A percentile compares a stretch with the other conserved stretches of the same genome.
Conservation (phyloP, 140 eudicot species). For the Cichorium intybus region DNA sequence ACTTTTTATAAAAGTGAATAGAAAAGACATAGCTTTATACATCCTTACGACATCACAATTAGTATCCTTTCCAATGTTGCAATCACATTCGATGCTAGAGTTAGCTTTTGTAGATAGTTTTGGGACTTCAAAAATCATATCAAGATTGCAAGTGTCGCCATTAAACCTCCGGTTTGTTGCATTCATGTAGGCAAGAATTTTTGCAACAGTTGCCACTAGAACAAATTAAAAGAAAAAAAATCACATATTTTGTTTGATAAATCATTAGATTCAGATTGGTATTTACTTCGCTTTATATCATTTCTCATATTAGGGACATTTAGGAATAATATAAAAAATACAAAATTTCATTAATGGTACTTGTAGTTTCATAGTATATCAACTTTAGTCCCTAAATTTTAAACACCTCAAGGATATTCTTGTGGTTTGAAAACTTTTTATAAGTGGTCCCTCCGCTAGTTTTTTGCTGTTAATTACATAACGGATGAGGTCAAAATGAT, state of each 20-base stretch:
- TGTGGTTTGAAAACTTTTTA: no score
- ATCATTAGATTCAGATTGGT: no score
- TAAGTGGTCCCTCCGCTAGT: no score
- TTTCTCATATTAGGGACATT: neutral
- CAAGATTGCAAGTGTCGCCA: constrained; percentile 54
- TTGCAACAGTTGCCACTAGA: constrained; percentile 59
- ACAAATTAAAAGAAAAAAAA: constrained; percentile 2
- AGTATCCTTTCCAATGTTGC: constrained; percentile 49
- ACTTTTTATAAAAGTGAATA: neutral
- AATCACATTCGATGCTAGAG: constrained; percentile 56
- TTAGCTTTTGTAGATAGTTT: constrained; percentile 32
- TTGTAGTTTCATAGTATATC: no score
- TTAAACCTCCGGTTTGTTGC: constrained; percentile 68
- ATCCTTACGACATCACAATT: constrained; percentile 65
- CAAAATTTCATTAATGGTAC: no score
- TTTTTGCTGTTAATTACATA: no score
- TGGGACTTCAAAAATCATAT: constrained; percentile 38
- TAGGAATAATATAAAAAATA: no score
- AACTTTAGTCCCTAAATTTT: no score
- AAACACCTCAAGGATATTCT: no score
- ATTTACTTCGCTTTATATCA: no score
- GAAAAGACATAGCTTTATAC: constrained; percentile 42
- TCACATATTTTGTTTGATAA: neutral
- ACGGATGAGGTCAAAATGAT: no score
- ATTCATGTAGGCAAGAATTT: constrained; percentile 58